Conservation (phyloP, 2,329 filamentous ascomycete species). For the Hymenoscyphus infarciens region DNA sequence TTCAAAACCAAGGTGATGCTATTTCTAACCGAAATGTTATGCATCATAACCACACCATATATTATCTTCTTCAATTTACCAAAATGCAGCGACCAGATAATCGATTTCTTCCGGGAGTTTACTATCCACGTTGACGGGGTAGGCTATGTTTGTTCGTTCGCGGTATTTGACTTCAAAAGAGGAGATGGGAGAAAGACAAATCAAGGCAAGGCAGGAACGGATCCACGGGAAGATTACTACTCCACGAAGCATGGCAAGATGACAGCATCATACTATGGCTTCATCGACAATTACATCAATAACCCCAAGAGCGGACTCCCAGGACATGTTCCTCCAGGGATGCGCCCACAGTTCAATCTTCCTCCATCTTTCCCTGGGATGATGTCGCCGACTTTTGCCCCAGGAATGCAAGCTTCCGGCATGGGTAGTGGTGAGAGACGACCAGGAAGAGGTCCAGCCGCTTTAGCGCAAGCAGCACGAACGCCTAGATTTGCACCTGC, state of each 20-base stretch:
- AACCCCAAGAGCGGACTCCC: constrained; percentile 67
- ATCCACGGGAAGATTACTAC: constrained; percentile 88
- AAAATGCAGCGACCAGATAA: constrained; percentile 83
- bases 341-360: constrained; percentile 63
- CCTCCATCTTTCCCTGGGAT: constrained; percentile 72
- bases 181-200: constrained; percentile 56
- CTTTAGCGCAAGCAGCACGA: constrained; percentile 35
- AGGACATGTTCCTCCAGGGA: constrained; percentile 54
- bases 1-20: constrained; percentile 92
- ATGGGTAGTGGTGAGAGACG: constrained; percentile 44
- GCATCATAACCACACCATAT: constrained; percentile 88
- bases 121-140: constrained; percentile 95
- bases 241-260: constrained; percentile 96
- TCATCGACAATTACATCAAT: constrained; percentile 84
- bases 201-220: constrained; percentile 35
- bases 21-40: constrained; percentile 87
- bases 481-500: constrained; percentile 44
- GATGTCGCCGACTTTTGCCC: constrained; percentile 56
- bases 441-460: constrained; percentile 40
- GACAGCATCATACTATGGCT: constrained; percentile 94
- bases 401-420: constrained; percentile 53
- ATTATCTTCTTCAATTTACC: constrained; percentile 84
- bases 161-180: constrained; percentile 95
- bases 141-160: constrained; percentile 95
- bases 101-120: constrained; percentile 98